phyloP scores from a whole-genome alignment of 2,329 filamentous ascomycete species.

The Penicillium sp. region DNA sequence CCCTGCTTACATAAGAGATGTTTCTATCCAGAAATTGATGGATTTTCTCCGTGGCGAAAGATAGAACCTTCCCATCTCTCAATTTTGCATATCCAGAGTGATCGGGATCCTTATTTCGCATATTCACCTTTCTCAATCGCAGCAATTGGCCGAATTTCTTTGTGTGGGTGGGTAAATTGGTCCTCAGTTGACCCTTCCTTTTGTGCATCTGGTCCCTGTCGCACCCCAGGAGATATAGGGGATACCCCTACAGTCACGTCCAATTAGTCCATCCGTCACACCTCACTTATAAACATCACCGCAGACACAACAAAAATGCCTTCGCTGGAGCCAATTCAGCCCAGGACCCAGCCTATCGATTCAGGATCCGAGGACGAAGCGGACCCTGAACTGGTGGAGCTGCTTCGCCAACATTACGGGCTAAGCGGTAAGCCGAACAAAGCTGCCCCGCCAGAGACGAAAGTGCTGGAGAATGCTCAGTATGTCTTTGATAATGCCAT shows the following conservation, averaged over 20 bases:
- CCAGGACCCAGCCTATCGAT: constrained; percentile 22
- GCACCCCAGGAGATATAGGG: constrained; percentile 8
- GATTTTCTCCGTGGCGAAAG: constrained; percentile 21
- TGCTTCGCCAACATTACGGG: constrained; percentile 77
- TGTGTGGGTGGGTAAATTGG: background rate
- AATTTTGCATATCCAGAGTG: background rate
- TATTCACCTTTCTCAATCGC: background rate
- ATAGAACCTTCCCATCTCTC: background rate
- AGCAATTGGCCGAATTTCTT: background rate
- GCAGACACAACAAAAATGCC: constrained; percentile 13
- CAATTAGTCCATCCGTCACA: background rate
- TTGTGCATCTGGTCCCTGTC: constrained; percentile 2
- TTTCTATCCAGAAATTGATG: constrained; percentile 10
- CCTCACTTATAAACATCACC: background rate
- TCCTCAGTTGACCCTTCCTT: background rate
- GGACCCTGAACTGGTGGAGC: constrained; percentile 81
- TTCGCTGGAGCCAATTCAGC: constrained; percentile 17
- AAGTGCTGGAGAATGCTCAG: constrained; percentile 77
- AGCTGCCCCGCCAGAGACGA: constrained; percentile 67
- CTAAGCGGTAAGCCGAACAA: constrained; percentile 57
- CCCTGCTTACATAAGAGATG: constrained; percentile 14
- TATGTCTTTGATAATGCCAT: constrained; percentile 90
- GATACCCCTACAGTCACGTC: background rate
- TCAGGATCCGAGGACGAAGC: constrained; percentile 88
- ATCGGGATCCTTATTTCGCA: background rate